phyloP scores from a whole-genome alignment of 208 protist genomes.

The Novymonas esmeraldas region DNA sequence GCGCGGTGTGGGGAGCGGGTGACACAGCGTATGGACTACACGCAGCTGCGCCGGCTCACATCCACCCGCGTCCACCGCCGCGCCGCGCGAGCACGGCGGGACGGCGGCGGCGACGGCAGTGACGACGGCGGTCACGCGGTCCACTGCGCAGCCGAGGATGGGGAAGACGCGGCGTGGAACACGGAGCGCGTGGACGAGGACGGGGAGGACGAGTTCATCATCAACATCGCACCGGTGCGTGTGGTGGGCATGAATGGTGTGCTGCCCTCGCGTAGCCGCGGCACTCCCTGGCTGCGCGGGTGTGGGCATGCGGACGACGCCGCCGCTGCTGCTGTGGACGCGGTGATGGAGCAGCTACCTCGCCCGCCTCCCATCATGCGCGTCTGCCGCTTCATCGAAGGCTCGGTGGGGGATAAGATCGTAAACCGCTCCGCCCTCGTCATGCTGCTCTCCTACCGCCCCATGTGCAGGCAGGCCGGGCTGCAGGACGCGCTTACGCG shows the following conservation, averaged over 20 bases:
- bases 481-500: slow-evolving; percentile 42
- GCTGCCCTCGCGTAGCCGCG: slow-evolving; percentile 40
- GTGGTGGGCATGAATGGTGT: slow-evolving; percentile 51
- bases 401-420: slow-evolving; percentile 42
- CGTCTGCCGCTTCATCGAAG: slow-evolving; percentile 51
- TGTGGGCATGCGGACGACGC: slow-evolving; percentile 23
- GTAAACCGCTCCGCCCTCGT: slow-evolving; percentile 44
- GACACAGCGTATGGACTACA: slow-evolving; percentile 37
- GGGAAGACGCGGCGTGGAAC: slow-evolving; percentile 14
- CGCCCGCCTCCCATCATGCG: slow-evolving; percentile 45
- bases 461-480: slow-evolving; percentile 37
- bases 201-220: slow-evolving; percentile 37
- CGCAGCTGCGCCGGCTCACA: slow-evolving; percentile 24
- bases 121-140: no score
- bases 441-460: slow-evolving; percentile 38
- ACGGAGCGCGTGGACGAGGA: slow-evolving; percentile 34
- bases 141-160: no score
- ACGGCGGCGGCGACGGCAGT: background rate
- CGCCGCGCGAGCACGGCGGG: background rate
- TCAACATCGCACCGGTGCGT: slow-evolving; percentile 50
- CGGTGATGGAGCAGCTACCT: slow-evolving; percentile 29
- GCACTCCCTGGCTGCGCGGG: slow-evolving; percentile 58
- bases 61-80: slow-evolving; percentile 19
- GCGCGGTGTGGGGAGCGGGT: slow-evolving; percentile 33
- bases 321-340: slow-evolving; percentile 29